These are phyloP conservation scores for Apiotrichum sp. DNA, from an alignment of 1,284 basidiomycete genomes.

Conservation along the genomic window DNA sequence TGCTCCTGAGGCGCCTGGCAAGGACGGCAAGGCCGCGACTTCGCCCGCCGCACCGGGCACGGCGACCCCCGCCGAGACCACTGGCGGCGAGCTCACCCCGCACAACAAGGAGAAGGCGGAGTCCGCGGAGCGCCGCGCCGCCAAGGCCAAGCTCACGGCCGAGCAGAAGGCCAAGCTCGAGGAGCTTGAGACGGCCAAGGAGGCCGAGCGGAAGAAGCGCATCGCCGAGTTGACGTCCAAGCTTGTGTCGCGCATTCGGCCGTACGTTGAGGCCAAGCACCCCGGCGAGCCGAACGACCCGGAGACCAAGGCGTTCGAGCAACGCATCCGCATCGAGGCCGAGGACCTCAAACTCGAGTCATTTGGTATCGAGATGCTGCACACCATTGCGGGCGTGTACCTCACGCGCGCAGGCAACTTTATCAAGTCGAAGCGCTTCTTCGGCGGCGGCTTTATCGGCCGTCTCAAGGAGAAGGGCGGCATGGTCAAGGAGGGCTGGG, in stretches of 20 bases:
- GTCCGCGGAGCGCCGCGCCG: conserved; percentile 48
- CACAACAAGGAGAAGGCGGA: conserved; percentile 26
- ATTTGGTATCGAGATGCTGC: conserved; percentile 84
- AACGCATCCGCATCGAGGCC: conserved; percentile 74
- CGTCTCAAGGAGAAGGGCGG: conserved; percentile 90
- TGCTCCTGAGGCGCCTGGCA: conserved; percentile 10
- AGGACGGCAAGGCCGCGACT: conserved; percentile 18
- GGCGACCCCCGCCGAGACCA: conserved; percentile 17
- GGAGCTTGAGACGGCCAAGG: conserved; percentile 70
- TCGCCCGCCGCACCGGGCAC: conserved; percentile 10
- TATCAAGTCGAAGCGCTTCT: conserved; percentile 83
- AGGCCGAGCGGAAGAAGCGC: conserved; percentile 67
- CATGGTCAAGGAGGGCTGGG: conserved; percentile 89
- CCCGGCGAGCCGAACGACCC: conserved; percentile 81
- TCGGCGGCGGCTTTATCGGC: conserved; percentile 78
- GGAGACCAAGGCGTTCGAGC: conserved; percentile 72
- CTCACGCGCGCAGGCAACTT: conserved; percentile 88
- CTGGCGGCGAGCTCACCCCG: conserved; percentile 21
- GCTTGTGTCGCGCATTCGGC: conserved; percentile 73
- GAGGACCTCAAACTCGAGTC: conserved; percentile 97
- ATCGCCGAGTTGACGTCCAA: conserved; percentile 66
- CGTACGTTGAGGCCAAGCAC: conserved; percentile 79
- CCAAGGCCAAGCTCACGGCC: conserved; percentile 59
- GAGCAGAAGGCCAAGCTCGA: conserved; percentile 79
- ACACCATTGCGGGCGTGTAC: conserved; percentile 79